Evolutionary conservation across 2,329 filamentous ascomycete genomes (phyloP).

Genomic region (Monilinia fructigena): DNA sequence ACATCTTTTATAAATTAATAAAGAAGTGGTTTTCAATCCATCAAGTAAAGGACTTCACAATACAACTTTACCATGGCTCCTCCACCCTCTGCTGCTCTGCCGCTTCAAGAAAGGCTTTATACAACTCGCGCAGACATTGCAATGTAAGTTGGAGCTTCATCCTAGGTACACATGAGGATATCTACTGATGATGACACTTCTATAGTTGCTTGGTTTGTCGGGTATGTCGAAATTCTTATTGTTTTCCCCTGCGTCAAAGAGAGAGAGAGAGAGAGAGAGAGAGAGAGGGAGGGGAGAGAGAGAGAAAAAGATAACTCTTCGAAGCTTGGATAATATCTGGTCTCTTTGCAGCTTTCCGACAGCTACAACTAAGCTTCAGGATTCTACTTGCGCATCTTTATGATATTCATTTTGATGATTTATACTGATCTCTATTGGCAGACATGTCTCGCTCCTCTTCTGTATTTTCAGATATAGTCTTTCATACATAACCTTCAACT

Average conservation of each 20-base stretch:
- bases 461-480: conserved; percentile 79
- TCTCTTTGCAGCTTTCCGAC: not conserved
- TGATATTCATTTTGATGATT: not conserved
- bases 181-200: conserved; percentile 32
- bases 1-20: not conserved
- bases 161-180: conserved; percentile 23
- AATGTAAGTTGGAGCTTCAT: conserved; percentile 64
- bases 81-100: conserved; percentile 38
- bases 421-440: conserved; percentile 42
- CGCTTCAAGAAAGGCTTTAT: conserved; percentile 61
- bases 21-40: not conserved
- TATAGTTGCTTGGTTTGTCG: conserved; percentile 74
- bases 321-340: conserved; percentile 24
- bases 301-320: conserved; percentile 4
- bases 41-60: not conserved
- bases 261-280: not conserved
- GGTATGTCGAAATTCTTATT: conserved; percentile 56
- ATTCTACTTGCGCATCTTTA: conserved; percentile 28
- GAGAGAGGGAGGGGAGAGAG: conserved; percentile 8
- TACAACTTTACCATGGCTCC: conserved; percentile 37
- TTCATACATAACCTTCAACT: conserved; percentile 88
- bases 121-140: conserved; percentile 80
- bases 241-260: conserved; percentile 16
- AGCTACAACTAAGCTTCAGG: conserved; percentile 19
- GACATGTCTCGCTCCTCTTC: conserved; percentile 83